Conservation (phyloP, 306 rosid genomes). For the Malus sylvestris region DNA sequence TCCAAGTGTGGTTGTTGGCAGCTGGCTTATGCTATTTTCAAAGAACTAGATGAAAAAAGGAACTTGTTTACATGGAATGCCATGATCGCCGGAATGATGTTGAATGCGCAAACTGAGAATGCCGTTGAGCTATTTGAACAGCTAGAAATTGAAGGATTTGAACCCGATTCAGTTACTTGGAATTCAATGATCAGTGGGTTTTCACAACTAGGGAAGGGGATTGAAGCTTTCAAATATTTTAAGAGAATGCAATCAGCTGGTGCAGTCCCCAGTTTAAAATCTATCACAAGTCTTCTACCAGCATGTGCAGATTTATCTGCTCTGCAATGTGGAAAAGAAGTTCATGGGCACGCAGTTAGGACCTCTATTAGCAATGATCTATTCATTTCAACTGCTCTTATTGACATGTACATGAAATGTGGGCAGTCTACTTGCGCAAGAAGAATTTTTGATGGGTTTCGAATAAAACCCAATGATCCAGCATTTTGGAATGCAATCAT, state of each 20-base stretch:
- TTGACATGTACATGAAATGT: constrained; percentile 69
- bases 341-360: constrained; percentile 52
- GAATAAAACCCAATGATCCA: constrained; percentile 47
- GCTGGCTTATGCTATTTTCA: constrained; percentile 35
- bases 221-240: constrained; percentile 50
- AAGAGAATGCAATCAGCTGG: constrained; percentile 49
- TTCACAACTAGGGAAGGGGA: constrained; percentile 37
- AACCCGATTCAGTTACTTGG: constrained; percentile 73
- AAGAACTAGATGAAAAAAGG: constrained; percentile 21
- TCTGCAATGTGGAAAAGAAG: constrained; percentile 49
- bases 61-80: constrained; percentile 63
- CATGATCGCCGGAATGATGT: constrained; percentile 66
- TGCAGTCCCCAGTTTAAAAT: constrained; percentile 38
- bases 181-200: constrained; percentile 62
- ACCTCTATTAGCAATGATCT: constrained; percentile 27
- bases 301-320: constrained; percentile 44
- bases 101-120: constrained; percentile 38
- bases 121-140: constrained; percentile 42
- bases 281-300: constrained; percentile 55
- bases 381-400: constrained; percentile 57
- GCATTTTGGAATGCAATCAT: constrained; percentile 79
- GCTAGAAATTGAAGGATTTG: constrained; percentile 36
- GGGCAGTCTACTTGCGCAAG: constrained; percentile 49
- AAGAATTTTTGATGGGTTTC: constrained; percentile 40
- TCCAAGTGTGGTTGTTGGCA: constrained; percentile 64